These are phyloP conservation scores for Rhamnella rubrinervis DNA, from an alignment of 331 rosid species.

Conservation along the genomic window DNA sequence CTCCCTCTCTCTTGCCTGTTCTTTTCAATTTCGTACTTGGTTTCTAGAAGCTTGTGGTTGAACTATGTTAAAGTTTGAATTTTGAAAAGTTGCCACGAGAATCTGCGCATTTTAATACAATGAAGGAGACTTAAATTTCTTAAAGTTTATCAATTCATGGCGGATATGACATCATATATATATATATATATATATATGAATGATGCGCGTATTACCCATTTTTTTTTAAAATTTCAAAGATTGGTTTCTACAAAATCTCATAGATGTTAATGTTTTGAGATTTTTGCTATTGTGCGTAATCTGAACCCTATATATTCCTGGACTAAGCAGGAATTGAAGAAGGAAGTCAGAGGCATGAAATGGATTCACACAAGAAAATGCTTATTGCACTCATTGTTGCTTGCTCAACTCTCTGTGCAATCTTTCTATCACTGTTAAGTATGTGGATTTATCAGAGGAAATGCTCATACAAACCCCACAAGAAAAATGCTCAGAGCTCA, in stretches of 20 bases:
- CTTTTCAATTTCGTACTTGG: slow-evolving; percentile 13
- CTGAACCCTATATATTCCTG: slow-evolving; percentile 16
- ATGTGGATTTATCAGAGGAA: slow-evolving; percentile 59
- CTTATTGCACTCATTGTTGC: slow-evolving; percentile 41
- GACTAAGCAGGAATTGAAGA: slow-evolving; percentile 31
- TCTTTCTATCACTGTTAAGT: slow-evolving; percentile 39
- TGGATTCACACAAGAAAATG: slow-evolving; percentile 59
- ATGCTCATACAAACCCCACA: slow-evolving; percentile 35
- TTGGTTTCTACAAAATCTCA: slow-evolving; percentile 5
- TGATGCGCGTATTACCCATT: slow-evolving; percentile 16
- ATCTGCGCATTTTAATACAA: slow-evolving; percentile 33
- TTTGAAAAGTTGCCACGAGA: slow-evolving; percentile 23
- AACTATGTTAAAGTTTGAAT: slow-evolving; percentile 35
- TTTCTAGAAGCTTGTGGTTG: slow-evolving; percentile 13
- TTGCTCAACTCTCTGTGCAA: slow-evolving; percentile 35
- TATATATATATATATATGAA: background rate
- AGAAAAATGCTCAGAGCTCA: slow-evolving; percentile 43
- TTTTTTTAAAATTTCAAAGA: slow-evolving; percentile 18
- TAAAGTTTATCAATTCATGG: background rate
- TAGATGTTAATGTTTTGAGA: slow-evolving; percentile 6
- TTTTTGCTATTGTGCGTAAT: background rate
- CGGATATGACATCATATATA: background rate
- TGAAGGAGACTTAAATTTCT: slow-evolving; percentile 3
- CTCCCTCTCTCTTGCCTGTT: slow-evolving; percentile 2
- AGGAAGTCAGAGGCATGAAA: slow-evolving; percentile 31